Percentiles rank a stretch among this genome's conserved stretches.
phyloP scores from a whole-genome alignment of 306 rosid species.

The Vicia faba region DNA sequence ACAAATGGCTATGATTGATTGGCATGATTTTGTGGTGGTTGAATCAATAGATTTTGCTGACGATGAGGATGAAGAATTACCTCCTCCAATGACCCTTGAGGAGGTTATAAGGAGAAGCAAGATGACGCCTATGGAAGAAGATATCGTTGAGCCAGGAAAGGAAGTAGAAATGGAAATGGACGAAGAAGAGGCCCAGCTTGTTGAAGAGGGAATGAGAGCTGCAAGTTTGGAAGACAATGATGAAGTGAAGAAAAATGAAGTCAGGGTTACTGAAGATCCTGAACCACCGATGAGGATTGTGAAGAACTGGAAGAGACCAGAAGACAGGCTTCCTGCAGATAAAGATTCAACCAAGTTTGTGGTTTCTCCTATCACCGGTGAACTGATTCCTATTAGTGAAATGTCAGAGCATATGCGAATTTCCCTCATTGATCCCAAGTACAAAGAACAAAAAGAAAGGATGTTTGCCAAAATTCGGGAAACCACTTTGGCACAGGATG shows the following conservation, averaged over 20 bases:
- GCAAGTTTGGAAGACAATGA: slow-evolving; percentile 69
- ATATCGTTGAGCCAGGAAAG: slow-evolving; percentile 74
- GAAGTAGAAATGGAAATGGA: slow-evolving; percentile 99
- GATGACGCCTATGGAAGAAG: slow-evolving; percentile 70
- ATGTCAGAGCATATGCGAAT: slow-evolving; percentile 98
- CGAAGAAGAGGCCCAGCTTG: slow-evolving; percentile 92
- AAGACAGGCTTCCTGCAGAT: slow-evolving; percentile 81
- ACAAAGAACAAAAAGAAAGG: slow-evolving; percentile 93
- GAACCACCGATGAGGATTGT: slow-evolving; percentile 96
- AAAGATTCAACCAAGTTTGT: slow-evolving; percentile 82
- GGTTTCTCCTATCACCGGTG: slow-evolving; percentile 91
- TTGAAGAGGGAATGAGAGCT: slow-evolving; percentile 88
- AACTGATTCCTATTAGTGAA: slow-evolving; percentile 79
- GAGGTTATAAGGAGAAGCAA: slow-evolving; percentile 96
- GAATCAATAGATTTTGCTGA: slow-evolving; percentile 91
- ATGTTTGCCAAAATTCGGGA: slow-evolving; percentile 99
- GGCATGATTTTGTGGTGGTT: slow-evolving; percentile 99
- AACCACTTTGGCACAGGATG: slow-evolving; percentile 95
- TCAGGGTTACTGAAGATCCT: slow-evolving; percentile 62
- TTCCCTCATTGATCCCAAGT: slow-evolving; percentile 96
- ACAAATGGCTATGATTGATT: slow-evolving; percentile 98
- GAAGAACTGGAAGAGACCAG: slow-evolving; percentile 98
- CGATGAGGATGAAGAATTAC: slow-evolving; percentile 93
- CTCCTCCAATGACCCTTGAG: slow-evolving; percentile 93
- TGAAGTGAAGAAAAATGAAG: slow-evolving; percentile 63